These are phyloP conservation scores for Castanopsis chinensis DNA, from an alignment of 306 rosid species.

Conservation along the genomic window DNA sequence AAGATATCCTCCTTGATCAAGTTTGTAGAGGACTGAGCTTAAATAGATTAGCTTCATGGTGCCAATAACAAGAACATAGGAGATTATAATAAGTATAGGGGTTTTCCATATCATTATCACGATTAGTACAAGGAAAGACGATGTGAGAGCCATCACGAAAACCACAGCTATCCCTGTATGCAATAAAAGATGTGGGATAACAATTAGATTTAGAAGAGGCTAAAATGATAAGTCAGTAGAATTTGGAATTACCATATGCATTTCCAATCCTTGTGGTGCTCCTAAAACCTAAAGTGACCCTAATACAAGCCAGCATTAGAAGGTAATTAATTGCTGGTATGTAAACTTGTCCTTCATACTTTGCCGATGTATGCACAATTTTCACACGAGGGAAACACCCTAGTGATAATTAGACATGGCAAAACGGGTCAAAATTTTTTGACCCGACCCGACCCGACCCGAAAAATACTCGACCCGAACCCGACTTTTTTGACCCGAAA, in stretches of 20 bases:
- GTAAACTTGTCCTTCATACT: conserved; percentile 76
- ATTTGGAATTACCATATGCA: conserved; percentile 58
- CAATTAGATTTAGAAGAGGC: no score
- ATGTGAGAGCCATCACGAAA: conserved; percentile 36
- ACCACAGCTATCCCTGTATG: conserved; percentile 40
- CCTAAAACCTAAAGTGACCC: conserved; percentile 56
- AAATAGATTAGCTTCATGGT: conserved; percentile 33
- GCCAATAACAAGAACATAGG: conserved; percentile 24
- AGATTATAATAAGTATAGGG: conserved; percentile 12
- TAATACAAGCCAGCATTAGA: conserved; percentile 71
- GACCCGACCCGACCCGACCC: no score
- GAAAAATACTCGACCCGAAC: no score
- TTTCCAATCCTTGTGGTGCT: conserved; percentile 58
- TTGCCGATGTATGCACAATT: conserved; percentile 69
- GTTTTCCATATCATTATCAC: conserved; percentile 45
- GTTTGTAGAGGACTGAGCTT: conserved; percentile 39
- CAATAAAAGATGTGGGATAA: no score
- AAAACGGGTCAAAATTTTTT: no score
- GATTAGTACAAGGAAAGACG: conserved; percentile 24
- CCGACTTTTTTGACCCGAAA: no score
- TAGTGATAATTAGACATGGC: no score
- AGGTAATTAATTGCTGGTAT: conserved; percentile 70
- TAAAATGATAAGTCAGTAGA: no score
- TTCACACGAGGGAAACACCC: conserved; percentile 83
- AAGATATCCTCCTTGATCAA: conserved; percentile 42